Evolutionary conservation across 1,139 yeast genomes (phyloP).

Genomic region (Fermentozyma sake): DNA sequence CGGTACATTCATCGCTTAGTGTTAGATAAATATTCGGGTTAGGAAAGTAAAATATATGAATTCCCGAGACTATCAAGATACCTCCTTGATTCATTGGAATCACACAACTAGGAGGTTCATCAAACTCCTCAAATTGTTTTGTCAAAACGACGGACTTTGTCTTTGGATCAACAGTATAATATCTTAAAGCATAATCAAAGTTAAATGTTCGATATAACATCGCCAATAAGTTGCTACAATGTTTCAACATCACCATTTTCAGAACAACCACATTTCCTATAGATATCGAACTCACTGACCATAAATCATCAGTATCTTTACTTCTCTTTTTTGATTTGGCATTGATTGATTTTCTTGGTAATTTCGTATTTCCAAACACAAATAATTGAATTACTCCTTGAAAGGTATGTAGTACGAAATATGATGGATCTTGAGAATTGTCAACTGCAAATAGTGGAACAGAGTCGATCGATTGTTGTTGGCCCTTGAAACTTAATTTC

Average conservation of each 20-base stretch:
- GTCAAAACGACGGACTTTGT: conserved; percentile 7
- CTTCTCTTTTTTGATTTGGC: conserved; percentile 3
- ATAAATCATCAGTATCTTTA: conserved; percentile 5
- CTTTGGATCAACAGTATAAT: conserved; percentile 16
- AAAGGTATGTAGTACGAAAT: conserved; percentile 24
- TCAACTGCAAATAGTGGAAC: conserved; percentile 19
- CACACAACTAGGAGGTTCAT: conserved; percentile 28
- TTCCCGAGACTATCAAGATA: conserved; percentile 24
- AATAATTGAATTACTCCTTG: conserved; percentile 27
- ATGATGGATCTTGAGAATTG: conserved; percentile 8
- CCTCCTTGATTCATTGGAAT: conserved; percentile 27
- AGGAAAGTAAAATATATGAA: conserved; percentile 31
- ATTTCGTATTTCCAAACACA: conserved; percentile 6
- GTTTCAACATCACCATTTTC: conserved; percentile 15
- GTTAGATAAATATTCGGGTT: conserved; percentile 11
- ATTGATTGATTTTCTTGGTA: background rate
- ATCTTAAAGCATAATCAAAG: conserved; percentile 29
- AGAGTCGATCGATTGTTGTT: conserved; percentile 24
- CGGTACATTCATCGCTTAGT: conserved; percentile 2
- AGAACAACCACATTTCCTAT: conserved; percentile 29
- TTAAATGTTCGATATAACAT: conserved; percentile 34
- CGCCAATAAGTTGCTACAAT: conserved; percentile 15
- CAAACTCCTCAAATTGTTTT: conserved; percentile 31
- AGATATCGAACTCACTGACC: conserved; percentile 11
- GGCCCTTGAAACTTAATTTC: conserved; percentile 22